These are phyloP conservation scores for Salmacisia buchloeana DNA, from an alignment of 1,284 basidiomycete species.

Conservation along the genomic window DNA sequence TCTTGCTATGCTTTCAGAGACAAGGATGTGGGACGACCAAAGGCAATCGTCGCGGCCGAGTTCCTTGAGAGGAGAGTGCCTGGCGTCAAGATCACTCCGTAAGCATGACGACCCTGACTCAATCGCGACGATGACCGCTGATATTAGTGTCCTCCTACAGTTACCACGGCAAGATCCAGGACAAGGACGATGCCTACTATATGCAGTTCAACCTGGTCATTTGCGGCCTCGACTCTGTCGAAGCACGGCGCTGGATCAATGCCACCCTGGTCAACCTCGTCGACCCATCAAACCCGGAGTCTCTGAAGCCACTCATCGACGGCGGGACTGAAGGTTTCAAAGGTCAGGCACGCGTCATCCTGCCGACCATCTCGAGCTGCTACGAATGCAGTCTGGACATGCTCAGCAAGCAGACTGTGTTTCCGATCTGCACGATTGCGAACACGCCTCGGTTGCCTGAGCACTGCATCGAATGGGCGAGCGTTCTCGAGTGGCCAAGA, in stretches of 20 bases:
- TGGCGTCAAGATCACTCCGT: conserved; percentile 90
- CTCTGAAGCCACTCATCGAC: conserved; percentile 95
- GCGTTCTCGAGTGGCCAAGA: conserved; percentile 95
- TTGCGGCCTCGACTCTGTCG: conserved; percentile 88
- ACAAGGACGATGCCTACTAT: conserved; percentile 93
- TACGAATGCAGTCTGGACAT: conserved; percentile 98
- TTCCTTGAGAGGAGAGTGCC: conserved; percentile 79
- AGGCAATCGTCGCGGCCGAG: conserved; percentile 87
- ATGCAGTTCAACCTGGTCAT: conserved; percentile 94
- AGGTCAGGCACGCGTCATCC: conserved; percentile 93
- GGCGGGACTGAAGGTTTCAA: conserved; percentile 99
- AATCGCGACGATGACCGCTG: too few species aligned
- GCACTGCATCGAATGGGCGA: conserved; percentile 99
- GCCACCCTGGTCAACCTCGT: conserved; percentile 92
- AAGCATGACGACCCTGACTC: too few species aligned
- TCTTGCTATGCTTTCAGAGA: conserved; percentile 59
- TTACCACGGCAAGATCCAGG: conserved; percentile 95
- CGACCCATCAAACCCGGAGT: conserved; percentile 73
- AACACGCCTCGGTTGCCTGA: conserved; percentile 97
- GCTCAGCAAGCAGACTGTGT: conserved; percentile 93
- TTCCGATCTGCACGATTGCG: conserved; percentile 98
- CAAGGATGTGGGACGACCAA: conserved; percentile 87
- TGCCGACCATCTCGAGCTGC: conserved; percentile 90
- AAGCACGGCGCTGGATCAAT: conserved; percentile 94
- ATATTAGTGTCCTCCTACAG: too few species aligned